phyloP scores from a whole-genome alignment of 148 eudicot genomes.

The Silene uniflora region DNA sequence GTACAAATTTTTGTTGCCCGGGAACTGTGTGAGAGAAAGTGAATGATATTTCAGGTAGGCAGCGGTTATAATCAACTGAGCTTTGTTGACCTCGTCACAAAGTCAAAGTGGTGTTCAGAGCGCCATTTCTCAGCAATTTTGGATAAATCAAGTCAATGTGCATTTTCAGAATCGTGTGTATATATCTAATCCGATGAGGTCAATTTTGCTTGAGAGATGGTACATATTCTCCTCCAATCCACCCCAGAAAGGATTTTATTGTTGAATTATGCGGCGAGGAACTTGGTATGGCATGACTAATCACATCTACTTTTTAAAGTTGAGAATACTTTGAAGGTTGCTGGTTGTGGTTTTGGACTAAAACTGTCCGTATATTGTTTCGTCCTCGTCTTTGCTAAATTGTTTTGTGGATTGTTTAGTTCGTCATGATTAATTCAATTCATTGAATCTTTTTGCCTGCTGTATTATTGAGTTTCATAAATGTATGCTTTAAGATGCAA shows the following conservation, averaged over 20 bases:
- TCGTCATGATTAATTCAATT: conserved; percentile 21
- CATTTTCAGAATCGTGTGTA: conserved; percentile 39
- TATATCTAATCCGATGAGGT: conserved; percentile 19
- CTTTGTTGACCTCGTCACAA: neutral
- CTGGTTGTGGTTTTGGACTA: conserved; percentile 18
- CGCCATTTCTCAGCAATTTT: conserved; percentile 25
- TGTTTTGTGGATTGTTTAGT: conserved; percentile 20
- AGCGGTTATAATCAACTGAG: no score
- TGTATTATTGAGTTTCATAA: conserved; percentile 6
- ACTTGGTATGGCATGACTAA: conserved; percentile 29
- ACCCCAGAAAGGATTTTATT: conserved; percentile 17
- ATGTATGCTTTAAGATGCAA: neutral
- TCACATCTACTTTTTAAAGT: conserved; percentile 19
- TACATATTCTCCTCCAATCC: conserved; percentile 13
- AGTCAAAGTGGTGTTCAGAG: conserved; percentile 7
- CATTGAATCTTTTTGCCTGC: conserved; percentile 12
- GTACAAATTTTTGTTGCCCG: conserved; percentile 66
- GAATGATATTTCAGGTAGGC: conserved; percentile 29
- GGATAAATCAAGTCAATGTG: conserved; percentile 25
- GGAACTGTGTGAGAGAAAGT: conserved; percentile 65
- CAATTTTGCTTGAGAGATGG: conserved; percentile 28
- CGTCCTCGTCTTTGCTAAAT: conserved; percentile 16
- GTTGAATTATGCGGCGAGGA: conserved; percentile 19
- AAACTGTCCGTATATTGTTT: conserved; percentile 24
- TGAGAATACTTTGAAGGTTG: conserved; percentile 22